phyloP scores from a whole-genome alignment of 2,329 filamentous ascomycete species.

The Chaetomium olivaceum region DNA sequence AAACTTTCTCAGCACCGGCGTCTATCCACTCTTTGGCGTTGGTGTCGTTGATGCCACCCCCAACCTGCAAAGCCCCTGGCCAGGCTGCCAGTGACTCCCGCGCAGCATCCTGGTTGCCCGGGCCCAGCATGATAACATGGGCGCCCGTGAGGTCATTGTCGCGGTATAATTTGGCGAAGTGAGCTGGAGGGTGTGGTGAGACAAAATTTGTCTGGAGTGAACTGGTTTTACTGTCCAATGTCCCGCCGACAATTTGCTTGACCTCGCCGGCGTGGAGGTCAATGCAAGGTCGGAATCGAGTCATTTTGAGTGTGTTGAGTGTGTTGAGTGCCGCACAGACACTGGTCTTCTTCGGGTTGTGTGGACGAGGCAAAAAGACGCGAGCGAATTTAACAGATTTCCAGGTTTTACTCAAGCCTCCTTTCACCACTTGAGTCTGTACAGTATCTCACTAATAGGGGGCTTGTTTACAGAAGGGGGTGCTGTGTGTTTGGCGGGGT shows the following conservation, averaged over 20 bases:
- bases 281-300: slow-evolving; percentile 92
- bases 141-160: slow-evolving; percentile 73
- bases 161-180: slow-evolving; percentile 82
- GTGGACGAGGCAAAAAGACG: not conserved
- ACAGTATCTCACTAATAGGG: not conserved
- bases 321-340: not conserved
- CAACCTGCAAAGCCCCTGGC: slow-evolving; percentile 81
- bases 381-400: not conserved
- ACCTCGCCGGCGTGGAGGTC: slow-evolving; percentile 96
- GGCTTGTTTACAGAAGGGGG: slow-evolving; percentile 6
- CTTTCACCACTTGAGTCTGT: not conserved
- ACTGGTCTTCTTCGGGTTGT: not conserved
- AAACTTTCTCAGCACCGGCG: slow-evolving; percentile 83
- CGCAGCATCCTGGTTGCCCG: slow-evolving; percentile 80
- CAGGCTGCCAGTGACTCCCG: slow-evolving; percentile 75
- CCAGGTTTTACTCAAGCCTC: not conserved
- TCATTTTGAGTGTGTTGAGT: slow-evolving; percentile 55
- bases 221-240: slow-evolving; percentile 67
- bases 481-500: slow-evolving; percentile 4
- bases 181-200: slow-evolving; percentile 74
- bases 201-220: slow-evolving; percentile 89
- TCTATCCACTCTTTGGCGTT: slow-evolving; percentile 89
- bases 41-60: slow-evolving; percentile 84
- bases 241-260: slow-evolving; percentile 97
- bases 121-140: slow-evolving; percentile 95